Conservation (phyloP, 179 eudicot species). For the Sideroxylon spinosum region DNA sequence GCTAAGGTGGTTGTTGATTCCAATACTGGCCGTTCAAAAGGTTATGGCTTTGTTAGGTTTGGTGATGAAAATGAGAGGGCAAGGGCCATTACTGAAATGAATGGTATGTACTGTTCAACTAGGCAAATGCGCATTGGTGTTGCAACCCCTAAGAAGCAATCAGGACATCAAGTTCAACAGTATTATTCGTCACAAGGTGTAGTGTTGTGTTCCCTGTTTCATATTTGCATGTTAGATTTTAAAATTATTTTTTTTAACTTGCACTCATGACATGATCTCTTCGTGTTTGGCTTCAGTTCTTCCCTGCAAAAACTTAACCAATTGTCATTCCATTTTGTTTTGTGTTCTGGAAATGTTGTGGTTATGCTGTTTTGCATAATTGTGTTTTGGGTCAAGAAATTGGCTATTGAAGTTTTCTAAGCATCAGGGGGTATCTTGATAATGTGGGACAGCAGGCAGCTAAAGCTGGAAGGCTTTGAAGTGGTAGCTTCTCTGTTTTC, state of each 20-base stretch:
- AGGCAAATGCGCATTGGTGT: constrained; percentile 77
- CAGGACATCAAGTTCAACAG: constrained; percentile 18
- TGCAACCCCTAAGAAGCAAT: constrained; percentile 51
- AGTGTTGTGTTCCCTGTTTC: not conserved
- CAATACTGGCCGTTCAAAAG: constrained; percentile 73
- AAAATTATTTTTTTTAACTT: not conserved
- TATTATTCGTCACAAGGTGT: constrained; percentile 53
- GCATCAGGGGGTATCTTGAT: not conserved
- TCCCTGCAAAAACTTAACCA: not conserved
- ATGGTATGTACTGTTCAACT: constrained; percentile 65
- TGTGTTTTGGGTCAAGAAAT: not conserved
- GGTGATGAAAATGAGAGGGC: constrained; percentile 78
- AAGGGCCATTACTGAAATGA: constrained; percentile 81
- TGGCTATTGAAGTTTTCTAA: not conserved
- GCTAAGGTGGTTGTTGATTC: constrained; percentile 87
- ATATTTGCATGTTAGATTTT: not conserved
- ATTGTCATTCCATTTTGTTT: not conserved
- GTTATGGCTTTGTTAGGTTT: constrained; percentile 91
- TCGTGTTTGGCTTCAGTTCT: not conserved
- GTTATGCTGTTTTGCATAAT: not conserved
- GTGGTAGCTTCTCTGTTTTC: too few relatives aligned
- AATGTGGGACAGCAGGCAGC: too few relatives aligned
- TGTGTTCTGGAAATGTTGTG: not conserved
- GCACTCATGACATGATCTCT: not conserved
- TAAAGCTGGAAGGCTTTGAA: too few relatives aligned